Evolutionary conservation across 2,329 filamentous ascomycete genomes (phyloP).

Genomic region (Sporothrix dimorphospora): DNA sequence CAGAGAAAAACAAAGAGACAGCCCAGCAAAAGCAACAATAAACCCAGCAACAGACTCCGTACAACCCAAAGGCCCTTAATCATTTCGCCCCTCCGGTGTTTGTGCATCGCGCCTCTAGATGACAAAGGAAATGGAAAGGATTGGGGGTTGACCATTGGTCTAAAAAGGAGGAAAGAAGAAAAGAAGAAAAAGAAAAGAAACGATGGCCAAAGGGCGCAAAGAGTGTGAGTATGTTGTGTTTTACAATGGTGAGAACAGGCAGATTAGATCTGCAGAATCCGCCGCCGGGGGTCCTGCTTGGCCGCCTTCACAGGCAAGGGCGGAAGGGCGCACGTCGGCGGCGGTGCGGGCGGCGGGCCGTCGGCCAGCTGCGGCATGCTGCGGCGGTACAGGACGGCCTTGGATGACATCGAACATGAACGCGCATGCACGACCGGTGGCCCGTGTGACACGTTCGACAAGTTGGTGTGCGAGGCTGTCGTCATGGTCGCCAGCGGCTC

Average conservation of each 20-base stretch:
- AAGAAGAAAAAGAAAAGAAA: not conserved
- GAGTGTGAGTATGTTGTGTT: not conserved
- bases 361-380: slow-evolving; percentile 57
- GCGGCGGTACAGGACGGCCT: slow-evolving; percentile 42
- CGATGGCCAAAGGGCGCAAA: not conserved
- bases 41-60: not conserved
- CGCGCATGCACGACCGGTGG: slow-evolving; percentile 36
- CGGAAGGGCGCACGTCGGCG: slow-evolving; percentile 58
- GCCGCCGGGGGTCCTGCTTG: slow-evolving; percentile 7
- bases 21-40: not conserved
- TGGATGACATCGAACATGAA: slow-evolving; percentile 33
- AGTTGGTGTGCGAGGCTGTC: not conserved
- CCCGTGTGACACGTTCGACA: slow-evolving; percentile 14
- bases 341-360: slow-evolving; percentile 57
- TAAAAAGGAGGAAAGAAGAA: not conserved
- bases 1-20: not conserved
- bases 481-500: slow-evolving; percentile 25
- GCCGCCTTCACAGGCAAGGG: slow-evolving; percentile 40
- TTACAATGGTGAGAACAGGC: not conserved
- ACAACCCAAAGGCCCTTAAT: not conserved
- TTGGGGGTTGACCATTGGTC: not conserved
- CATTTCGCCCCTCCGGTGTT: not conserved
- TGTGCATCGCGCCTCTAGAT: not conserved
- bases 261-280: slow-evolving; percentile 4
- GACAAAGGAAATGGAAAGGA: slow-evolving; percentile 21